Conservation (phyloP, 805 yeast species). For the Saccharomyces jurei region DNA sequence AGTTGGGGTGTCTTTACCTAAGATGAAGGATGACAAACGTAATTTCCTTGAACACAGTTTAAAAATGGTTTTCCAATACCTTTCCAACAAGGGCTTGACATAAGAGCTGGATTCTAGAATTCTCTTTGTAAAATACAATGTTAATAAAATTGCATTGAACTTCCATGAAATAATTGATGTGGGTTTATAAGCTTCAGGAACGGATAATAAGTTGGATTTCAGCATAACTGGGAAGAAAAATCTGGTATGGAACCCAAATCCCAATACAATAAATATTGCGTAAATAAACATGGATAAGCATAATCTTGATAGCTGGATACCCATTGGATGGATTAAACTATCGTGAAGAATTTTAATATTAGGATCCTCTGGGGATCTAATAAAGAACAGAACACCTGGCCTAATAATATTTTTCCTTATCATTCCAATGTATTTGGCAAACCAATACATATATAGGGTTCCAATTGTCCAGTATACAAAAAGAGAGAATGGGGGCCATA, state of each 20-base stretch:
- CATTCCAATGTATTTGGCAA: slow-evolving; percentile 84
- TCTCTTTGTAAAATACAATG: slow-evolving; percentile 23
- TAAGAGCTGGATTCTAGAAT: slow-evolving; percentile 21
- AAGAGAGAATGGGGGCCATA: slow-evolving; percentile 22
- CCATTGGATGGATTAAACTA: slow-evolving; percentile 70
- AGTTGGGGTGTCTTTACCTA: slow-evolving; percentile 50
- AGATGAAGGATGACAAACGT: slow-evolving; percentile 75
- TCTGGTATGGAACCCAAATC: slow-evolving; percentile 64
- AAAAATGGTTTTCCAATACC: slow-evolving; percentile 59
- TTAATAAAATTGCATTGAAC: slow-evolving; percentile 34
- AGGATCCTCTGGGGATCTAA: slow-evolving; percentile 92
- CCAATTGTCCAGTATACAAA: slow-evolving; percentile 60
- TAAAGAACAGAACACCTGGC: slow-evolving; percentile 83
- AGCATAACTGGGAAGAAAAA: slow-evolving; percentile 34
- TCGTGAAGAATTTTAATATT: slow-evolving; percentile 79
- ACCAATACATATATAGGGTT: slow-evolving; percentile 75
- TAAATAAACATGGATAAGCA: slow-evolving; percentile 67
- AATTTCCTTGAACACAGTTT: slow-evolving; percentile 44
- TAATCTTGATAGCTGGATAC: slow-evolving; percentile 65
- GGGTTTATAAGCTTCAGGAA: slow-evolving; percentile 3
- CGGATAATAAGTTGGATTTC: slow-evolving; percentile 16
- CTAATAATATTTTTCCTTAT: slow-evolving; percentile 63
- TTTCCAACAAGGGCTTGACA: slow-evolving; percentile 33
- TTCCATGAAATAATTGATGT: slow-evolving; percentile 7
- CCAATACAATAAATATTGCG: slow-evolving; percentile 59